Evolutionary conservation across 345 rosid genomes (phyloP).

Genomic region (Stellera chamaejasme): DNA sequence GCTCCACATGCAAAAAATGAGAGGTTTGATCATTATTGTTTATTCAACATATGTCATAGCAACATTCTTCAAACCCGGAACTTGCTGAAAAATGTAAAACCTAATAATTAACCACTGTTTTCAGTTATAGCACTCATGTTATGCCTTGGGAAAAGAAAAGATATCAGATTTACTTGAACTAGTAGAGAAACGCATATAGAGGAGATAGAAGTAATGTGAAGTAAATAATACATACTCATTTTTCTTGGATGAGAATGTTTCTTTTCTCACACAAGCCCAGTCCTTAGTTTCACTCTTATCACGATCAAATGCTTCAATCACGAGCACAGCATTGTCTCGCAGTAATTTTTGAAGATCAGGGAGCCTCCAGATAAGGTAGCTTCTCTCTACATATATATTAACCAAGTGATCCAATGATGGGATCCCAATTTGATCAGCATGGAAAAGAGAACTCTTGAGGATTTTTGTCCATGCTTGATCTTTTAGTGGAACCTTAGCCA

Average conservation of each 20-base stretch:
- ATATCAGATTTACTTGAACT: too few relatives aligned
- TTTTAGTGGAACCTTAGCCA: constrained; percentile 74
- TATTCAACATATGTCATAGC: not conserved
- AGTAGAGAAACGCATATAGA: constrained; percentile 1
- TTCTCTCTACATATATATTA: constrained; percentile 72
- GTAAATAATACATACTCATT: constrained; percentile 54
- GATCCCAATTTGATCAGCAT: constrained; percentile 51
- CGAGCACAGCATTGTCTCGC: constrained; percentile 39
- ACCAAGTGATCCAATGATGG: constrained; percentile 74
- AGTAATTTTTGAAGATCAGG: constrained; percentile 79
- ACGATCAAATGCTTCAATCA: constrained; percentile 45
- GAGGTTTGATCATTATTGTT: too few relatives aligned
- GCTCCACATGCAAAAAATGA: too few relatives aligned
- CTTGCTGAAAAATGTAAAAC: not conserved
- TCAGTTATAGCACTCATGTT: not conserved
- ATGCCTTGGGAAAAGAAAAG: too few relatives aligned
- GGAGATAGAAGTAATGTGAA: constrained; percentile 2
- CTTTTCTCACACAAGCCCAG: constrained; percentile 71
- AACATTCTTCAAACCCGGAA: not conserved
- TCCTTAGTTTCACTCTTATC: constrained; percentile 52
- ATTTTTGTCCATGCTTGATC: constrained; percentile 69
- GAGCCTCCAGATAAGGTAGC: constrained; percentile 80
- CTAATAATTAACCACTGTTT: too few relatives aligned
- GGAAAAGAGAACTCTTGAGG: constrained; percentile 48
- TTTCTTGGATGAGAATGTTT: constrained; percentile 69